Evolutionary conservation across 805 yeast genomes (phyloP).

Genomic region (Saccharomyces eubayanus): DNA sequence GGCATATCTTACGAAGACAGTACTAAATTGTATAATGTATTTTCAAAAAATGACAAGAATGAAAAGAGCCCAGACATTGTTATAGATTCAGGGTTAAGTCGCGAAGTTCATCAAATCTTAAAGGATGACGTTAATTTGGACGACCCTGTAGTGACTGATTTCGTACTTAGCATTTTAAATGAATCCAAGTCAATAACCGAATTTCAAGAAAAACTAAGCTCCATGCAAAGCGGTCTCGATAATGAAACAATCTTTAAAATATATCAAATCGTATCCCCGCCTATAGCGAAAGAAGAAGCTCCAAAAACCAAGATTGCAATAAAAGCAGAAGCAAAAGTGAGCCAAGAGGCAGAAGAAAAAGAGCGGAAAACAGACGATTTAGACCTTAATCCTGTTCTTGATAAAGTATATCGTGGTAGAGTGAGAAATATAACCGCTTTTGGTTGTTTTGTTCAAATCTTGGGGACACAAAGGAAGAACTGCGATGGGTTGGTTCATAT

Average conservation of each 20-base stretch:
- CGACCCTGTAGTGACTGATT: constrained; percentile 19
- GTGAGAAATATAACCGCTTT: constrained; percentile 54
- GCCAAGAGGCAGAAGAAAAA: constrained; percentile 3
- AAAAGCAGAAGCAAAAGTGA: constrained; percentile 10
- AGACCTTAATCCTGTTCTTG: constrained; percentile 33
- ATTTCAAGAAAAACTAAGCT: constrained; percentile 11
- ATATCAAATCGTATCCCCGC: constrained; percentile 3
- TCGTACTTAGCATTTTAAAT: constrained; percentile 14
- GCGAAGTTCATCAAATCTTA: constrained; percentile 4
- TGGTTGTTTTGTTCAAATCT: constrained; percentile 69
- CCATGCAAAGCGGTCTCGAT: constrained; percentile 20
- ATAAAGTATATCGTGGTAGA: constrained; percentile 49
- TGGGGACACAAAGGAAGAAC: constrained; percentile 28
- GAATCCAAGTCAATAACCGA: constrained; percentile 6
- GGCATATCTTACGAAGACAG: constrained; percentile 24
- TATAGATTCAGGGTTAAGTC: constrained; percentile 2
- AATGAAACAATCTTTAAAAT: constrained; percentile 6
- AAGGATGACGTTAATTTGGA: constrained; percentile 11
- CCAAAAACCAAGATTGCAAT: constrained; percentile 3
- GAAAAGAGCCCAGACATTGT: neutral
- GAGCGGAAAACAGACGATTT: constrained; percentile 5
- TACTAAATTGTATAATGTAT: constrained; percentile 6
- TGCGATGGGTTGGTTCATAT: constrained; percentile 68
- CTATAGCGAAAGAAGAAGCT: neutral
- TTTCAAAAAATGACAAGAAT: neutral